A percentile compares a stretch with the other conserved stretches of the same genome.
Evolutionary conservation across 1,284 basidiomycete genomes (phyloP).

Genomic region (Heliocybe sulcata): DNA sequence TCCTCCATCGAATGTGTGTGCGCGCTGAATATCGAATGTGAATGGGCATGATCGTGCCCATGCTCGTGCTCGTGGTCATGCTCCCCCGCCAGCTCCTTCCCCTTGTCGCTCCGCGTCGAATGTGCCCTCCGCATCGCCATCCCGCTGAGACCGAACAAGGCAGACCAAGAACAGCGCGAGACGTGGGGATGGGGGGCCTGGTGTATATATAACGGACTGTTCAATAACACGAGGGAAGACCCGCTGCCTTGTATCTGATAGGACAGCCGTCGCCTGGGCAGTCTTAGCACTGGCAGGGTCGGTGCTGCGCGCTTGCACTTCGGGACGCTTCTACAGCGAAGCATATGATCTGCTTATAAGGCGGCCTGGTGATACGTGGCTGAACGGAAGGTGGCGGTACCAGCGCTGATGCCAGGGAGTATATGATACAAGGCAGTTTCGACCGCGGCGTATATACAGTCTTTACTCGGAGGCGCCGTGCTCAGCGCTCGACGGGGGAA

Average conservation of each 20-base stretch:
- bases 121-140: neutral
- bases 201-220: neutral
- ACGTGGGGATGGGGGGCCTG: neutral
- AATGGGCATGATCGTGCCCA: conserved; percentile 24
- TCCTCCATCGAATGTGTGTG: conserved; percentile 66
- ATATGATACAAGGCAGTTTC: too few relatives aligned
- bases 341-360: neutral
- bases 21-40: conserved; percentile 44
- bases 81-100: conserved; percentile 8
- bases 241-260: neutral
- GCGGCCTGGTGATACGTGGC: neutral
- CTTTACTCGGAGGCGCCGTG: neutral
- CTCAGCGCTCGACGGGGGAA: neutral
- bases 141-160: neutral
- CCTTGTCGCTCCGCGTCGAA: conserved; percentile 9
- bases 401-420: too few relatives aligned
- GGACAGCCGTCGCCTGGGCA: neutral
- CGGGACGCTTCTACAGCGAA: neutral
- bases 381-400: neutral
- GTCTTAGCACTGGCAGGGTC: neutral
- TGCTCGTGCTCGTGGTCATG: conserved; percentile 15
- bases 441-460: neutral
- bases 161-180: neutral
- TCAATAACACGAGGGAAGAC: neutral
- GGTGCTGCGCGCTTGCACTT: neutral